phyloP scores from a whole-genome alignment of 192 early-diverging fungal species.

The Umbelopsis sp. region DNA sequence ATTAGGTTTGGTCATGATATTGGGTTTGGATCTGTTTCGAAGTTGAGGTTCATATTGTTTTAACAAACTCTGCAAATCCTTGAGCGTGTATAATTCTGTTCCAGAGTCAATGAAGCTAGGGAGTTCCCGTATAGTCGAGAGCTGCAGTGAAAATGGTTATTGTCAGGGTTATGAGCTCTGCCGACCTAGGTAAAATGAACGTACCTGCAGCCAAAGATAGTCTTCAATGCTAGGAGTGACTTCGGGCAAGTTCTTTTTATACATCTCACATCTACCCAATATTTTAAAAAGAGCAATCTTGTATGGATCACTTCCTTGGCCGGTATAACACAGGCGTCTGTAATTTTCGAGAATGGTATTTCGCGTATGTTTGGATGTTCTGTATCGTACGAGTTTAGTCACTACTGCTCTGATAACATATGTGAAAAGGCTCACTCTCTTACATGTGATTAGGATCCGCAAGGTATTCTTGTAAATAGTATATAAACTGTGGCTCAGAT shows the following conservation, averaged over 20 bases:
- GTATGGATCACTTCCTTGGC: constrained; percentile 78
- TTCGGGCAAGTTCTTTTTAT: constrained; percentile 59
- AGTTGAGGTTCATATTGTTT: background rate
- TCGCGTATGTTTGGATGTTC: constrained; percentile 48
- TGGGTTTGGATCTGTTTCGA: constrained; percentile 6
- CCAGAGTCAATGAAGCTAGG: background rate
- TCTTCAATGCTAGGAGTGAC: constrained; percentile 86
- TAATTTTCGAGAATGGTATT: constrained; percentile 63
- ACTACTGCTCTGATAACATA: background rate
- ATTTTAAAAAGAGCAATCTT: constrained; percentile 90
- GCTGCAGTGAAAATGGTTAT: background rate
- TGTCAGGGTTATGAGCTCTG: no score
- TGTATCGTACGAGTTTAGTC: background rate
- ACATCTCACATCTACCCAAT: constrained; percentile 86
- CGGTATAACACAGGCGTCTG: constrained; percentile 42
- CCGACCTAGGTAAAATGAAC: background rate
- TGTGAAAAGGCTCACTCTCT: background rate
- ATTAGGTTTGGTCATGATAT: background rate
- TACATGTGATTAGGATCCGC: constrained; percentile 44
- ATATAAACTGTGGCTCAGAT: constrained; percentile 69
- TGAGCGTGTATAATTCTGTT: background rate
- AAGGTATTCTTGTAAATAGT: constrained; percentile 70
- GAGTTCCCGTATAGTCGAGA: background rate
- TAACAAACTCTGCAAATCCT: background rate
- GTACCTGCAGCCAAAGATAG: constrained; percentile 88